phyloP scores from a whole-genome alignment of 106 monocot genomes.

The Dendrobium catenatum region DNA sequence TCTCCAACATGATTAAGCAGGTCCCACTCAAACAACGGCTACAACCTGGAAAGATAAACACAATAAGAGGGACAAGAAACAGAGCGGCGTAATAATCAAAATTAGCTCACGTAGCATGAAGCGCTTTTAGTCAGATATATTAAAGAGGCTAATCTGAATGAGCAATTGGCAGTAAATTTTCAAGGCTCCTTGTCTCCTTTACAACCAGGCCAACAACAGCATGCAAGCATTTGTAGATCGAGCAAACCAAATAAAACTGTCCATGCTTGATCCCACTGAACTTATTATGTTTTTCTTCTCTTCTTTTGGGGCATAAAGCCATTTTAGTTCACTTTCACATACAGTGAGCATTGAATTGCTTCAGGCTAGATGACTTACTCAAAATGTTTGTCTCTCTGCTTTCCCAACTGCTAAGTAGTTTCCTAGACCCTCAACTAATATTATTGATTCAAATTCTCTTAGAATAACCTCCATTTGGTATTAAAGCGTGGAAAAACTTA shows the following conservation, averaged over 20 bases:
- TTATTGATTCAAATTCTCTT: neutral
- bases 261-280: neutral
- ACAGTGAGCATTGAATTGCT: neutral
- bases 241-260: neutral
- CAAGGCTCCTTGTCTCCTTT: neutral
- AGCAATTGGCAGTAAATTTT: neutral
- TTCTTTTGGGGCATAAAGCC: neutral
- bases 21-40: neutral
- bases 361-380: neutral
- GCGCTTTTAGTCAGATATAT: neutral
- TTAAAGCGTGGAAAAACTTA: neutral
- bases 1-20: conserved; percentile 7
- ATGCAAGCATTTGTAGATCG: neutral
- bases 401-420: neutral
- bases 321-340: neutral
- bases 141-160: neutral
- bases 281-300: neutral
- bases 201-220: neutral
- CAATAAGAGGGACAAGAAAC: neutral
- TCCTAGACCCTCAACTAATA: neutral
- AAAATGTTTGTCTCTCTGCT: neutral
- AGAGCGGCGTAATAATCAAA: neutral
- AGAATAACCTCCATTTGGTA: neutral
- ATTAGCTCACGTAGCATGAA: neutral
- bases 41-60: conserved; percentile 7